Conservation (phyloP, 2,329 filamentous ascomycete genomes). For the Fusarium veterinarium region DNA sequence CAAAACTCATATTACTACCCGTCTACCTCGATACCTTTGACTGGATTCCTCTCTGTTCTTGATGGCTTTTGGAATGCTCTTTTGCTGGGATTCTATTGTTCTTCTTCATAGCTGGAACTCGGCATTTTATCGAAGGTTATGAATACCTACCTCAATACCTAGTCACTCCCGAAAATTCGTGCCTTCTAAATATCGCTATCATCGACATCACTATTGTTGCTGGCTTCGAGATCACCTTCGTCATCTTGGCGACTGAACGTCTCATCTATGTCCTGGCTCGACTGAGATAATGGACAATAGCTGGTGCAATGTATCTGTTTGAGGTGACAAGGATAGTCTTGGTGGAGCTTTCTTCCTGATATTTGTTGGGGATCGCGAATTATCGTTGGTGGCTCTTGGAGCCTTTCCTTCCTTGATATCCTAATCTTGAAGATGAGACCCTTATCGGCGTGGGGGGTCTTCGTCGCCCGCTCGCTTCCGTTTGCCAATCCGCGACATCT, state of each 20-base stretch:
- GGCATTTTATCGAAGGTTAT: not conserved
- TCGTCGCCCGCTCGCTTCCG: not conserved
- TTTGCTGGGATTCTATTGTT: not conserved
- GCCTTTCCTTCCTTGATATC: not conserved
- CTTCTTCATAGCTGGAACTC: not conserved
- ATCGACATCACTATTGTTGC: not conserved
- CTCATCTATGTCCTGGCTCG: not conserved
- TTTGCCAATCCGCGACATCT: not conserved
- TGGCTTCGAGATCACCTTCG: not conserved
- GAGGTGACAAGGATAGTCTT: not conserved
- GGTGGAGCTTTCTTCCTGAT: not conserved
- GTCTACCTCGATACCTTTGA: not conserved
- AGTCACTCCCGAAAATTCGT: not conserved
- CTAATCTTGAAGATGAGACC: not conserved
- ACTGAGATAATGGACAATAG: not conserved
- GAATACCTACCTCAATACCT: not conserved
- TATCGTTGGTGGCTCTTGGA: not conserved
- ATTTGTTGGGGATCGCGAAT: not conserved
- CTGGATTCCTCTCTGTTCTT: not conserved
- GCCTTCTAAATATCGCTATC: not conserved
- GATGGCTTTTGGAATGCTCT: not conserved
- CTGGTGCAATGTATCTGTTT: not conserved
- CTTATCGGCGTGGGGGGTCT: fast-evolving
- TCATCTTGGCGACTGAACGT: no score
- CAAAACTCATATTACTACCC: not conserved